phyloP scores from a whole-genome alignment of 2,329 filamentous ascomycete genomes.

The Neofusicoccum sp. region DNA sequence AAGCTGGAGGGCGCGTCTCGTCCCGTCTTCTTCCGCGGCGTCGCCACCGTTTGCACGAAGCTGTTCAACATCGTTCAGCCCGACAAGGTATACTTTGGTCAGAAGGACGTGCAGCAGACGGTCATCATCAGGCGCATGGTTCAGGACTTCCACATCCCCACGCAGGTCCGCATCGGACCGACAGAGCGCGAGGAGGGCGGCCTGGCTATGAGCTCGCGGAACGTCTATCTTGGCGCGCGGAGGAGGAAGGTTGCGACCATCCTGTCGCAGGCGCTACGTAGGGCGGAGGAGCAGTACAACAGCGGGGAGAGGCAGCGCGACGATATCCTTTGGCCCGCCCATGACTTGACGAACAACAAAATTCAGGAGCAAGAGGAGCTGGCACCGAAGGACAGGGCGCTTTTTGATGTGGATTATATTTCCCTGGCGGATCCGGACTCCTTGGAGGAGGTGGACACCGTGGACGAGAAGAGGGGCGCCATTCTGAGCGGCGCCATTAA shows the following conservation, averaged over 20 bases:
- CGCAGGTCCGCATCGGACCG: constrained; percentile 68
- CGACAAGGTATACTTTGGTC: constrained; percentile 85
- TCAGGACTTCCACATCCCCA: constrained; percentile 78
- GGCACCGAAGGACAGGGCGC: constrained; percentile 59
- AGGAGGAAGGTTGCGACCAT: constrained; percentile 71
- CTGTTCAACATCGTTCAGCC: constrained; percentile 79
- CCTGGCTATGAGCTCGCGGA: constrained; percentile 85
- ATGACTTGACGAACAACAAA: constrained; percentile 55
- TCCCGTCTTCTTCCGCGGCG: constrained; percentile 93
- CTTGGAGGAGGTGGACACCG: constrained; percentile 70
- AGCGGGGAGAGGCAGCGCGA: constrained; percentile 55
- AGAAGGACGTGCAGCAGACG: constrained; percentile 97
- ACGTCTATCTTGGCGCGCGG: constrained; percentile 82
- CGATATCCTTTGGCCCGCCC: constrained; percentile 71
- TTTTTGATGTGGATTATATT: constrained; percentile 87
- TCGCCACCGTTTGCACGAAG: constrained; percentile 95
- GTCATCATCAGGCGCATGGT: constrained; percentile 86
- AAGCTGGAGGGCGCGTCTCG: constrained; percentile 80
- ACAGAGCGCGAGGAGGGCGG: constrained; percentile 79
- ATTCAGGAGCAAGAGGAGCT: constrained; percentile 63
- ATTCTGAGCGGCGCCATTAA: constrained; percentile 88
- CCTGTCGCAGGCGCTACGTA: constrained; percentile 65
- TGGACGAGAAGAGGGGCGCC: constrained; percentile 70
- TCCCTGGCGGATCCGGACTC: constrained; percentile 83
- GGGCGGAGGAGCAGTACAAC: constrained; percentile 67